Percentiles rank a stretch among this genome's conserved stretches.
Conservation (phyloP, 2,329 filamentous ascomycete genomes). For the Colletotrichum neosansevieriae region DNA sequence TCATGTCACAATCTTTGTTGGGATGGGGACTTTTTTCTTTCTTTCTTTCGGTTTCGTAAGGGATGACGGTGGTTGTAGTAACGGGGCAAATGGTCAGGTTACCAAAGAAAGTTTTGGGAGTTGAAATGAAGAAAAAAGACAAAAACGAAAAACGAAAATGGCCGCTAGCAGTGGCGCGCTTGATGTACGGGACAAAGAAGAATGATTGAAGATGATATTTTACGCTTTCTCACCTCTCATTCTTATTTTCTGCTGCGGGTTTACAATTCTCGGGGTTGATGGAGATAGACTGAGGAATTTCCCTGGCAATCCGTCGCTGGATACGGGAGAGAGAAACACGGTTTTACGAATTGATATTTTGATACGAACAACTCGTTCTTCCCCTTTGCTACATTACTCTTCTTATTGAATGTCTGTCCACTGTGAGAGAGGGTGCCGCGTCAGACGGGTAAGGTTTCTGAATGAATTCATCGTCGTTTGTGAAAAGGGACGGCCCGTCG, state of each 20-base stretch:
- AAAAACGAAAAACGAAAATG: constrained; percentile 41
- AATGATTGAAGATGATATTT: constrained; percentile 42
- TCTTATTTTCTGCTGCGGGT: constrained; percentile 32
- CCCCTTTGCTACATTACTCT: not conserved
- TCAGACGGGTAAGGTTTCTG: not conserved
- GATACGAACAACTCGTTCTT: not conserved
- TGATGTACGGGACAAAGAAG: constrained; percentile 43
- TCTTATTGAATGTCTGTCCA: no score
- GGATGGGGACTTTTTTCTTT: constrained; percentile 14
- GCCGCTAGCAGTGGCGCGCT: constrained; percentile 19
- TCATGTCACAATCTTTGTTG: constrained; percentile 32
- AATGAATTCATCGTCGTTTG: constrained; percentile 3
- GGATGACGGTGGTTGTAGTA: constrained; percentile 12
- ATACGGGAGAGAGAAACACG: constrained; percentile 45
- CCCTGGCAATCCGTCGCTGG: constrained; percentile 56
- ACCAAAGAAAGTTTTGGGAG: constrained; percentile 41
- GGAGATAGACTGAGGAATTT: constrained; percentile 52
- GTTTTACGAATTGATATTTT: not conserved
- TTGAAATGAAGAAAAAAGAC: constrained; percentile 42
- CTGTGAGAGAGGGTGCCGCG: not conserved
- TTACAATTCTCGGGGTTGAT: constrained; percentile 41
- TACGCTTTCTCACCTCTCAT: constrained; percentile 27
- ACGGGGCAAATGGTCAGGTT: constrained; percentile 38
- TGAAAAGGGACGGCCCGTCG: constrained; percentile 16
- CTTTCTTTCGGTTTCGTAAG: constrained; percentile 40